Evolutionary conservation across 73 alveolate species (phyloP).

Genomic region (Paraurostyla sp.): DNA sequence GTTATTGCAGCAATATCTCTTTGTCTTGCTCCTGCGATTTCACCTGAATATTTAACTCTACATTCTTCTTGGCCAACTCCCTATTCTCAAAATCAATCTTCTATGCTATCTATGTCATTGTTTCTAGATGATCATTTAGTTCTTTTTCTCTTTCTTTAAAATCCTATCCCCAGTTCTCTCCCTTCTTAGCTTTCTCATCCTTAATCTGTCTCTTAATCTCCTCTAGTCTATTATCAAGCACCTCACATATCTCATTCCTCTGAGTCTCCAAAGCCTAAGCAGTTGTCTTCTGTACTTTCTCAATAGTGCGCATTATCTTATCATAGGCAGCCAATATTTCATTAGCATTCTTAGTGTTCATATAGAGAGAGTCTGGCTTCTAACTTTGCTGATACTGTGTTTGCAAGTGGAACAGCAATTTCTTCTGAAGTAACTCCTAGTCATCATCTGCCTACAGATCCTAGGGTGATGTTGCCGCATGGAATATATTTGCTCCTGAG

Average conservation of each 20-base stretch:
- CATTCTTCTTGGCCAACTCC: constrained; percentile 70
- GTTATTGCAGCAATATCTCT: constrained; percentile 63
- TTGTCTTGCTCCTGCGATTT: constrained; percentile 77
- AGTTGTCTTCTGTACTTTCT: constrained; percentile 37
- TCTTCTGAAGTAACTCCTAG: too few species aligned
- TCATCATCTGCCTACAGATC: too few species aligned
- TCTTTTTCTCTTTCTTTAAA: constrained; percentile 77
- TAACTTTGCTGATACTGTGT: background rate
- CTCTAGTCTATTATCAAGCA: constrained; percentile 58
- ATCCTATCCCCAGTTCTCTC: constrained; percentile 66
- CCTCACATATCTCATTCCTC: constrained; percentile 65
- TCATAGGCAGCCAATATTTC: constrained; percentile 50
- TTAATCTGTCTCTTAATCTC: constrained; percentile 60
- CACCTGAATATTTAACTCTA: constrained; percentile 76
- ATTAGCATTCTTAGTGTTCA: constrained; percentile 30
- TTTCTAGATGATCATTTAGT: constrained; percentile 75
- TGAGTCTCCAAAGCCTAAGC: constrained; percentile 54
- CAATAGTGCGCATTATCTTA: constrained; percentile 53
- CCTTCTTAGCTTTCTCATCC: constrained; percentile 69
- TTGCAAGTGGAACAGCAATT: too few species aligned
- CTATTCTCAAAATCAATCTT: constrained; percentile 76
- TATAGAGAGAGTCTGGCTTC: background rate
- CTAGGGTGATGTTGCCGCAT: too few species aligned
- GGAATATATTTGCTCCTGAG: background rate
- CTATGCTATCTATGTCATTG: constrained; percentile 79